phyloP scores from a whole-genome alignment of 106 monocot genomes.

The Hemerocallis citrina region DNA sequence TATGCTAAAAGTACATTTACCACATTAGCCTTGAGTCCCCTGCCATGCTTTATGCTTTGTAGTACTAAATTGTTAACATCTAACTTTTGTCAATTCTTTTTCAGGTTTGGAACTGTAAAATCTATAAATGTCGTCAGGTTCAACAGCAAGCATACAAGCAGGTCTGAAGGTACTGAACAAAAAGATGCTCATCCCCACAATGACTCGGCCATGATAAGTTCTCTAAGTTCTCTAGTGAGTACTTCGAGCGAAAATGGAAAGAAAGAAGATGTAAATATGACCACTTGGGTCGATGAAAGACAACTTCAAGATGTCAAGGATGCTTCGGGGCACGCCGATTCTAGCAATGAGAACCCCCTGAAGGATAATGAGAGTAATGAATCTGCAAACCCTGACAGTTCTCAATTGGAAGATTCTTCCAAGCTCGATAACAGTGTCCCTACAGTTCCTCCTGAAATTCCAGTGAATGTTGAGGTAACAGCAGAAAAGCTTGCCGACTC shows the following conservation, averaged over 20 bases:
- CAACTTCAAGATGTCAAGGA: conserved; percentile 9
- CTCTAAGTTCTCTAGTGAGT: conserved; percentile 2
- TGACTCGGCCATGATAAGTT: neutral
- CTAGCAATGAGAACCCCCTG: neutral
- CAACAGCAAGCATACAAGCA: neutral
- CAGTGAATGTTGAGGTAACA: neutral
- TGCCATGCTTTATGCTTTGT: neutral
- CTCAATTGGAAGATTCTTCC: neutral
- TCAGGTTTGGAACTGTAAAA: conserved; percentile 89
- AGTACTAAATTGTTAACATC: neutral
- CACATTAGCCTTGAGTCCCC: neutral
- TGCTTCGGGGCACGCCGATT: neutral
- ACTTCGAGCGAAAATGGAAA: neutral
- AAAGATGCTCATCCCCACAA: neutral
- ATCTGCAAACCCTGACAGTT: neutral
- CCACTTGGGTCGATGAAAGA: neutral
- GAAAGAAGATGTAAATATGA: neutral
- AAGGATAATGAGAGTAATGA: conserved; percentile 3
- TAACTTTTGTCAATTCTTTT: neutral
- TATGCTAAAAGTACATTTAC: conserved; percentile 4
- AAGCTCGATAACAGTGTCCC: neutral
- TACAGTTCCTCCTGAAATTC: neutral
- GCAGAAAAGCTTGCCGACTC: neutral
- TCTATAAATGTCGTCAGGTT: conserved; percentile 52
- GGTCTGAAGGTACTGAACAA: conserved; percentile 1